Evolutionary conservation across 2,329 filamentous ascomycete genomes (phyloP), one percentile per base, ranked within the genome.

Genomic region (Hypoxylon sp.): DNA sequence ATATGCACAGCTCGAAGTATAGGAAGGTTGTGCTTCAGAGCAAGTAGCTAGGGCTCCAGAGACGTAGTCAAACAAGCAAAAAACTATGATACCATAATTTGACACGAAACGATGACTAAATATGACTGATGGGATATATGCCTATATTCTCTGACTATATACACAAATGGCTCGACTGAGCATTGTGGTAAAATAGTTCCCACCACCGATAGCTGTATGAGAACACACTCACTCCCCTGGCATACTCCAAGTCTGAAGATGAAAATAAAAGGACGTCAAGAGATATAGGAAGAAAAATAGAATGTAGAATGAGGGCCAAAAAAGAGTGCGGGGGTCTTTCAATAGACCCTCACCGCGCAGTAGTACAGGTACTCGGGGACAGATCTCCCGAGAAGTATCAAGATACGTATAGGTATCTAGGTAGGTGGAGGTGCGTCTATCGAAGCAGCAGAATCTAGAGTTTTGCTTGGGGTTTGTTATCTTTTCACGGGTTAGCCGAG

Each of bases 391-490:
- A 23, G 31, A 15, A 35, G 31, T 35, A 6, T 17, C n/a, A 17
- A 15, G 31, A 13, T 20, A 20, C 9, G 33, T 3, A 18, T 35
- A 21, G 35, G 35, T 37, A 38, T 21, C 6, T 21, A n/a, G 18
- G 11, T 21, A 40, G 18, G 37, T 41, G n/a, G 3, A 24, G 20
- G 9, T 18, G 21, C n/a, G 6, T 20, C 8, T n/a, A n/a, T 33
- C n/a, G 4, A 18, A 18, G 35, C 9, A 9, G 41, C 26, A 15
- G 9, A 48, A 33, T 11, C 60, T 26, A 60, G 38, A 58, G 60
- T 27, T 58, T 63, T 18, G 60, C 49, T 58, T 21, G 42, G 0
- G 54, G 42, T 4, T n/a, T 33, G 33, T 60, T 15, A 48, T 55
- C 57, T 57, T 23, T 40, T 21, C 27, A 43, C 5, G 3, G 9